Base-by-base conservation (phyloP, 805 yeast species). In the Pichia kluyveri region DNA sequence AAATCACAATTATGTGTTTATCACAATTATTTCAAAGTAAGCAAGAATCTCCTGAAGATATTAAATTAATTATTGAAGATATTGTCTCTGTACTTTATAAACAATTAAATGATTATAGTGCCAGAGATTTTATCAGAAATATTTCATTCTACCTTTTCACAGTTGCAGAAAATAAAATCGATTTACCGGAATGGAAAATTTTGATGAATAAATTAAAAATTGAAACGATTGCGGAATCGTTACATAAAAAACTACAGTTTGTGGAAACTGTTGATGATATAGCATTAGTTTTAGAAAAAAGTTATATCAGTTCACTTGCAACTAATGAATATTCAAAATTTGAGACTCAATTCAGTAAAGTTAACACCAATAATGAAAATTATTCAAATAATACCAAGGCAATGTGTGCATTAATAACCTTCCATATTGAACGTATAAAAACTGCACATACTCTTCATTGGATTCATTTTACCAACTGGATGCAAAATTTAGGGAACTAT, bases 381-480 rank as follows among this genome's bases (percentile, higher is more conserved):
- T 18, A 17, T 30, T 0, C 14, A 34, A 2, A 34, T 8, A 34
- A 14, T 8, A 34, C 12, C 17, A 15, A 34, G 8, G 42, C 50
- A 9, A 34, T 61, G 7, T 46, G 56, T 17, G 32, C 46, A 2
- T 42, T 57, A 6, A 32, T 59, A 4, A 41, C 54, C 0, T 45
- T 55, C 12, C 67, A 63, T 49, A 46, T 49, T 6, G 47, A 47
- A 1, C 30, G 32, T 15, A 44, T 60, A 3, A 3, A 43, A 5
- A 14, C 26, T 18, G 8, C 19, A 1, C 50, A 58, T 18, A 8
- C 5, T 8, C 27, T 23, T 12, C 59, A 60, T 43, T 62, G 66
- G 66, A 43, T 56, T 23, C 62, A 60, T 47, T 30, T 62, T 4
- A 43, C 43, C 9, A 56, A 55, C 32, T 63, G 67, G 67, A 30